Evolutionary conservation across 768 basidiomycete species (phyloP), one percentile per base, ranked within the genome.

Genomic region (Trichaptum fuscoviolaceum): DNA sequence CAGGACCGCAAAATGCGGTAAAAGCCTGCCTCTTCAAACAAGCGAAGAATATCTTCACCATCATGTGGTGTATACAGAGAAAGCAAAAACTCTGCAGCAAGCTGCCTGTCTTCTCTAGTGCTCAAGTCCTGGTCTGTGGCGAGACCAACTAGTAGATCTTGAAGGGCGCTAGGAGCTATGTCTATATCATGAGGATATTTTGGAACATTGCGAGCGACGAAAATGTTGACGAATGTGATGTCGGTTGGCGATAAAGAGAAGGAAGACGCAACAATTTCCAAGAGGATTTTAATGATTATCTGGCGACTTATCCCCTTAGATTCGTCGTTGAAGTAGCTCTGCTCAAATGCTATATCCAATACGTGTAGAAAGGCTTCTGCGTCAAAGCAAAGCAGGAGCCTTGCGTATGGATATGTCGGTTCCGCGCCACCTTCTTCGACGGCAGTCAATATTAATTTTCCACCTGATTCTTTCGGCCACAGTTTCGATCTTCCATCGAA

Each of bases 301-400:
- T 95, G 87, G 36, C 96, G 90, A 69, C 83, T 91, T 64, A 90
- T 82, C 27, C 81, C 79, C 62, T 81, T 82, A 4, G 84, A 80
- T 58, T 90, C 85, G 65, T 93, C 91, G 74, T 96, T 95, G 35
- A 98, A 85, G 78, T 91, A 96, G 1, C 89, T 76, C 70, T 98
- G 95, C 75, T 99, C 97, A 70, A 99, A 96, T 0, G 93, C 95
- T 67, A 95, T 87, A 75, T 99, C 97, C 68, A 99, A 81, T 1
- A 92, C 87, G 74, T 99, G 95, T 10, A 99, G 86, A 74, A 96
- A 92, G 0, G 94, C 92, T 76, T 99, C 97, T 10, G 96, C 84
- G 73, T 99, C 95, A 73, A 96, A 96, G 7, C 83, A 86, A 7
- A 99, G 83, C 1, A 99, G 80, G 15, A 93, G 81, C 7, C 91